These are phyloP conservation scores for Paratinospora sagittata DNA, from an alignment of 164 flowering plant genomes.

Conservation along the genomic window DNA sequence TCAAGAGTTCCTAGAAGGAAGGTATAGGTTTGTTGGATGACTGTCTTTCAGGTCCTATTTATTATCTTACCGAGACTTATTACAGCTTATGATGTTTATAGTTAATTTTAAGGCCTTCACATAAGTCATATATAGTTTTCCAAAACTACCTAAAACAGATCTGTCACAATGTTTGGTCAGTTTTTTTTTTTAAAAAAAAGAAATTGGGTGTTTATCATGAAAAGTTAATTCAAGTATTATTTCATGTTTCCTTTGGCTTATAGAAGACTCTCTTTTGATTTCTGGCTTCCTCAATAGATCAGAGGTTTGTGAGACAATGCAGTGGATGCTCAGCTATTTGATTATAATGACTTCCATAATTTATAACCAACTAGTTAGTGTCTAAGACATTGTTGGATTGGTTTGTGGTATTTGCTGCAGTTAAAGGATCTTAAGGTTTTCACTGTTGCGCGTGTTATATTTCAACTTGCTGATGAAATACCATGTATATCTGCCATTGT, in stretches of 20 bases:
- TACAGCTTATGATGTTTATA: no score
- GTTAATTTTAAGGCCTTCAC: no score
- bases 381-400: not conserved
- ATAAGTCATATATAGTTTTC: no score
- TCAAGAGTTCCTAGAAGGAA: no score
- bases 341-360: not conserved
- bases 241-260: not conserved
- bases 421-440: conserved; percentile 96
- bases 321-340: not conserved
- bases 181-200: not conserved
- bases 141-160: no score
- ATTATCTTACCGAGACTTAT: no score
- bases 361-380: not conserved
- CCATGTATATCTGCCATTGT: conserved; percentile 99
- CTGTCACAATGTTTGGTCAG: no score
- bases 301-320: not conserved
- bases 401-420: conserved; percentile 35
- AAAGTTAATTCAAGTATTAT: not conserved
- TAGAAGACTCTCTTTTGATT: not conserved
- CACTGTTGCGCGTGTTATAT: conserved; percentile 86
- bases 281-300: not conserved
- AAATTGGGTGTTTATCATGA: not conserved
- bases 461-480: conserved; percentile 95
- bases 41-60: no score
- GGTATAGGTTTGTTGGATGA: no score